Evolutionary conservation across 176 grass and related monocot species (phyloP).

Genomic region (Lolium perenne): DNA sequence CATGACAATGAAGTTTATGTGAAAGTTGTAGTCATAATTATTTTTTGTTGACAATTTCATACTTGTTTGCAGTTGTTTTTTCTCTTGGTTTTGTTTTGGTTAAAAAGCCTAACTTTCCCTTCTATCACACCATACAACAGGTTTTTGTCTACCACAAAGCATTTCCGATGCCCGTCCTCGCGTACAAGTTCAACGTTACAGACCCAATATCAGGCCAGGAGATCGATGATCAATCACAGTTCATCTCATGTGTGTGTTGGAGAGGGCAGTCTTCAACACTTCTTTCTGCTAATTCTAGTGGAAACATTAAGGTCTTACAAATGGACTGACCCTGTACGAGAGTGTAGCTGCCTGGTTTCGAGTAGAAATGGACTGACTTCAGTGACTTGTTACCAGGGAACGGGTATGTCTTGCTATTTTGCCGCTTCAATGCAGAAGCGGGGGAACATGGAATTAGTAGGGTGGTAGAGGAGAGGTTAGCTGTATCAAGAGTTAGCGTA

Average conservation of each 20-base stretch:
- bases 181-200: conserved; percentile 79
- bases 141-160: conserved; percentile 96
- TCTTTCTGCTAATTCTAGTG: conserved; percentile 90
- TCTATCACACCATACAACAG: conserved; percentile 47
- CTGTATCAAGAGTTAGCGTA: conserved; percentile 56
- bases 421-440: not conserved
- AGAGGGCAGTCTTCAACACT: conserved; percentile 77
- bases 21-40: not conserved
- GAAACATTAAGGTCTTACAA: conserved; percentile 92
- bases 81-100: not conserved
- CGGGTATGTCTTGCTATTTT: not conserved
- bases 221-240: conserved; percentile 79
- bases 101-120: conserved; percentile 27
- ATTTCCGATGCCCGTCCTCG: conserved; percentile 93
- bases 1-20: not conserved
- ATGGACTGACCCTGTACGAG: conserved; percentile 61
- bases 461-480: conserved; percentile 33
- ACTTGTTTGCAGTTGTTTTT: not conserved
- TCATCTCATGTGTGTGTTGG: conserved; percentile 97
- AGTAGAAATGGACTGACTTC: conserved; percentile 64
- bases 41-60: not conserved
- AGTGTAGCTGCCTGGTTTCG: not conserved
- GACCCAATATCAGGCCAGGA: conserved; percentile 94
- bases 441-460: conserved; percentile 18
- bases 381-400: conserved; percentile 43